A percentile compares a stretch with the other conserved stretches of the same genome.
Evolutionary conservation across 2,329 filamentous ascomycete species (phyloP).

Genomic region (Pseudohalonectria lignicola): DNA sequence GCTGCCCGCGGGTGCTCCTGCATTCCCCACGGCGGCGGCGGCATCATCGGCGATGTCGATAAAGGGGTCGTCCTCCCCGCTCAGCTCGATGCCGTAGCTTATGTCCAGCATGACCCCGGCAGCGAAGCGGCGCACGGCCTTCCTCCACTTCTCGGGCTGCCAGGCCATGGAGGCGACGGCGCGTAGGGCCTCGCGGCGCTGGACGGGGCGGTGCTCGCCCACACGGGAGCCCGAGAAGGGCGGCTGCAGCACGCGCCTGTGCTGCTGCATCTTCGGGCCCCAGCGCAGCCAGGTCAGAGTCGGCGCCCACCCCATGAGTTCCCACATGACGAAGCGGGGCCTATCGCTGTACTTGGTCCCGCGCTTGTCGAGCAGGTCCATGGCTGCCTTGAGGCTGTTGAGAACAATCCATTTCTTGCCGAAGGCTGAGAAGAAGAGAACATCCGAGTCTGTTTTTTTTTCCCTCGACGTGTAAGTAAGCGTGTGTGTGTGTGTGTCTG

Average conservation of each 20-base stretch:
- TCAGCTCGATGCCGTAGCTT: slow-evolving; percentile 12
- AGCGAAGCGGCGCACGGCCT: slow-evolving; percentile 9
- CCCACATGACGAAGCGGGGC: slow-evolving; percentile 30
- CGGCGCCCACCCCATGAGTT: slow-evolving; percentile 32
- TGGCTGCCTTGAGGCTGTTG: slow-evolving; percentile 28
- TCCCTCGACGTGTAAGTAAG: too few relatives aligned
- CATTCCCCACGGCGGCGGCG: slow-evolving; percentile 4
- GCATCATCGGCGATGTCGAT: slow-evolving; percentile 11
- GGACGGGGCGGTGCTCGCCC: slow-evolving; percentile 14
- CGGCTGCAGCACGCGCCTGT: slow-evolving; percentile 30
- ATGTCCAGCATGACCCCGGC: slow-evolving; percentile 14
- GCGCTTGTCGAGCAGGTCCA: slow-evolving; percentile 31
- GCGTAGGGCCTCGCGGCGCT: slow-evolving; percentile 9
- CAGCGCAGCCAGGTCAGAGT: slow-evolving; percentile 33
- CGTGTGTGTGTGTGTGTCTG: too few relatives aligned
- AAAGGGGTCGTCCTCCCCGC: slow-evolving; percentile 10
- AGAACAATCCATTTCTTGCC: slow-evolving; percentile 27
- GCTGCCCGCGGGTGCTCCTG: slow-evolving; percentile 5
- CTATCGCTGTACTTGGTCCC: slow-evolving; percentile 32
- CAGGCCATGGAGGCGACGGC: slow-evolving; percentile 1
- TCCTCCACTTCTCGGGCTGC: slow-evolving; percentile 2
- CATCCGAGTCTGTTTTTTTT: slow-evolving; percentile 9
- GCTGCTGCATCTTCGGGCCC: slow-evolving; percentile 28
- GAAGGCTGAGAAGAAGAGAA: slow-evolving; percentile 18
- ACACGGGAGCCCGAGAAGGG: slow-evolving; percentile 28